Evolutionary conservation across 2,329 filamentous ascomycete species (phyloP).

Genomic region (Mycosphaerella arachidis): DNA sequence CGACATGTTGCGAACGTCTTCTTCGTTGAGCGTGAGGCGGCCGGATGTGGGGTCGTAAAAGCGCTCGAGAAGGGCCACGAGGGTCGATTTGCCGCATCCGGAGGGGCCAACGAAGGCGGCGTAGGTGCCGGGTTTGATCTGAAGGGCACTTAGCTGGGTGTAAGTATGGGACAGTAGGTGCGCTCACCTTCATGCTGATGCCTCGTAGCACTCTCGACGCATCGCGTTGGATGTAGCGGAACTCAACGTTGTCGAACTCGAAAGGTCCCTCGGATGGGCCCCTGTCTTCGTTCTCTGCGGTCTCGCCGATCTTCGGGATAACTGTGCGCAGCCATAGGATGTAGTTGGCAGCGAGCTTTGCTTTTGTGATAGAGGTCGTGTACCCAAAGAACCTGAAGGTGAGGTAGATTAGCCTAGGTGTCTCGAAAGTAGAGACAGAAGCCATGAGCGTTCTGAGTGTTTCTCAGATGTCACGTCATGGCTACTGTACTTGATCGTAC

Average conservation of each 20-base stretch:
- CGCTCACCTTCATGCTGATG: conserved; percentile 23
- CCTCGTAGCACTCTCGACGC: conserved; percentile 27
- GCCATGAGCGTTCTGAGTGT: too few species aligned
- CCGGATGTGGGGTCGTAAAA: conserved; percentile 44
- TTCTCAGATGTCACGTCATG: too few species aligned
- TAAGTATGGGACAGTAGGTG: not conserved
- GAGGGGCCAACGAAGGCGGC: conserved; percentile 47
- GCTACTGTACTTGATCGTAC: too few species aligned
- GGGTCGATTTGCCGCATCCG: conserved; percentile 46
- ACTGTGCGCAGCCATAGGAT: conserved; percentile 41
- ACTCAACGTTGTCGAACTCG: conserved; percentile 27
- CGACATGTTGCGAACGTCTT: conserved; percentile 56
- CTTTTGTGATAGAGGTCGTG: conserved; percentile 39
- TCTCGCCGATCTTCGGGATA: conserved; percentile 37
- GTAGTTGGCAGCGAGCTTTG: conserved; percentile 39
- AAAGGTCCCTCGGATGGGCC: conserved; percentile 26
- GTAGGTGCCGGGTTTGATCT: conserved; percentile 37
- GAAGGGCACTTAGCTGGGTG: not conserved
- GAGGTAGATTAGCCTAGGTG: too few species aligned
- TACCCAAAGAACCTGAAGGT: conserved; percentile 54
- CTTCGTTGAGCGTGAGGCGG: conserved; percentile 48
- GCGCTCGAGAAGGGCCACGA: conserved; percentile 44
- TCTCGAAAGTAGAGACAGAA: too few species aligned
- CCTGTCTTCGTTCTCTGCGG: conserved; percentile 31
- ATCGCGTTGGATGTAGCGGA: conserved; percentile 25